A percentile compares a stretch with the other conserved stretches of the same genome.
phyloP scores from a whole-genome alignment of 2,329 filamentous ascomycete genomes.

The Alternaria dauci region DNA sequence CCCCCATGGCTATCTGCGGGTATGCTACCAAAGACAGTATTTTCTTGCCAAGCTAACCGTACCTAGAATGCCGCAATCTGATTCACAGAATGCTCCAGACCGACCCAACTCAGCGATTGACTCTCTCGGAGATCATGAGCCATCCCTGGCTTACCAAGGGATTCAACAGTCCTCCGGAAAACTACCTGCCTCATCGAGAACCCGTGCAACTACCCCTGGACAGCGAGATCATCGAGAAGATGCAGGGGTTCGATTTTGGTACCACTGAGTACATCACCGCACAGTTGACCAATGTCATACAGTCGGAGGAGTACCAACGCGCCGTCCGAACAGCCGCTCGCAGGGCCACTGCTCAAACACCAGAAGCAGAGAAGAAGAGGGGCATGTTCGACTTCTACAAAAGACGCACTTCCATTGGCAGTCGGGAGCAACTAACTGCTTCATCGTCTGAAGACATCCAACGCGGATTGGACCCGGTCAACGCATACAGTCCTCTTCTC shows the following conservation, averaged over 20 bases:
- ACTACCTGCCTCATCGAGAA: constrained; percentile 83
- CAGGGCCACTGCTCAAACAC: constrained; percentile 66
- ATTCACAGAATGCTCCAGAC: constrained; percentile 96
- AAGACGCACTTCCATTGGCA: constrained; percentile 85
- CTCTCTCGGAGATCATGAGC: constrained; percentile 87
- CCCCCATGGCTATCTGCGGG: constrained; percentile 90
- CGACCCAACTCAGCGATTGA: constrained; percentile 86
- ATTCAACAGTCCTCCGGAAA: constrained; percentile 85
- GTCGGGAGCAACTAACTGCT: constrained; percentile 82
- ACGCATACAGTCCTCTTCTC: constrained; percentile 89
- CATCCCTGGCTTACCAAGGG: constrained; percentile 98
- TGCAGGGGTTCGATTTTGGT: constrained; percentile 99
- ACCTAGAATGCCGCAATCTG: constrained; percentile 86
- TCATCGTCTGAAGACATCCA: constrained; percentile 88
- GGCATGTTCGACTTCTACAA: constrained; percentile 99
- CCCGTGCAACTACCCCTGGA: constrained; percentile 87
- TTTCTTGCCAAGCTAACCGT: constrained; percentile 8
- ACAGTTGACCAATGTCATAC: constrained; percentile 84
- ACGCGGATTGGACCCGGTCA: constrained; percentile 84
- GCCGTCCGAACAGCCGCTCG: constrained; percentile 76
- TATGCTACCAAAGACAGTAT: constrained; percentile 56
- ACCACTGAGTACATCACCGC: constrained; percentile 81
- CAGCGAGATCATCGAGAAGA: constrained; percentile 81
- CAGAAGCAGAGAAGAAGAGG: constrained; percentile 77
- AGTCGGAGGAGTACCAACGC: constrained; percentile 92